Percentiles rank a stretch among this genome's conserved stretches.
Conservation (phyloP, 108 stramenopile species). For the Nitzschia putrida region DNA sequence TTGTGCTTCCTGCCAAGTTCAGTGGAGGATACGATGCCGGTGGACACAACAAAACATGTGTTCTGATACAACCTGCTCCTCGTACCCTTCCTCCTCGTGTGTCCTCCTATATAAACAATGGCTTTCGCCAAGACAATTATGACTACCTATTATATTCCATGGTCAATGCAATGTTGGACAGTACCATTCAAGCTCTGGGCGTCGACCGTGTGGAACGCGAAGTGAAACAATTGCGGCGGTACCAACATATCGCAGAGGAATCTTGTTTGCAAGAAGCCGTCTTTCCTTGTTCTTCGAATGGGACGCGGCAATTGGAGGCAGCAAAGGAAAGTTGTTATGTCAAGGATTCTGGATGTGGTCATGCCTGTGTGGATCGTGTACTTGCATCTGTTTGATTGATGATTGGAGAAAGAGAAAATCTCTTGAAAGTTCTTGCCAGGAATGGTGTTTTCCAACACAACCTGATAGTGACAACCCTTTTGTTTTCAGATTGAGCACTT, state of each 20-base stretch:
- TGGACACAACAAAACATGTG: neutral
- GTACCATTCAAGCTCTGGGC: conserved; percentile 22
- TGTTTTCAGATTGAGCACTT: too few relatives aligned
- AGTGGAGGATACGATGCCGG: neutral
- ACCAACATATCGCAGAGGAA: conserved; percentile 6
- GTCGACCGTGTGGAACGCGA: neutral
- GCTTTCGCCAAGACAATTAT: neutral
- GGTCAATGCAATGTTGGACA: conserved; percentile 27
- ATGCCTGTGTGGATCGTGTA: conserved; percentile 26
- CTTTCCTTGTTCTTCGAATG: conserved; percentile 28
- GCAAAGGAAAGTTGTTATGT: conserved; percentile 20
- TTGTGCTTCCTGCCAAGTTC: conserved; percentile 4
- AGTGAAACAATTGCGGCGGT: neutral
- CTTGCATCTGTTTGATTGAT: too few relatives aligned
- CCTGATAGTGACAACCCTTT: too few relatives aligned
- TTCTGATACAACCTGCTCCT: neutral
- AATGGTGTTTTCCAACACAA: too few relatives aligned
- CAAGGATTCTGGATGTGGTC: conserved; percentile 32
- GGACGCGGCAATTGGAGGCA: neutral
- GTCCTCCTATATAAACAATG: neutral
- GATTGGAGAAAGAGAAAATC: too few relatives aligned
- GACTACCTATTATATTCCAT: conserved; percentile 25
- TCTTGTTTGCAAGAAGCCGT: conserved; percentile 10
- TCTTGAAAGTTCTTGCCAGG: too few relatives aligned
- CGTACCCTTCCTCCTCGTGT: neutral